Percentiles rank a stretch among this genome's conserved stretches.
Evolutionary conservation across 129 eudicot genomes (phyloP).

Genomic region (Tanacetum coccineum): DNA sequence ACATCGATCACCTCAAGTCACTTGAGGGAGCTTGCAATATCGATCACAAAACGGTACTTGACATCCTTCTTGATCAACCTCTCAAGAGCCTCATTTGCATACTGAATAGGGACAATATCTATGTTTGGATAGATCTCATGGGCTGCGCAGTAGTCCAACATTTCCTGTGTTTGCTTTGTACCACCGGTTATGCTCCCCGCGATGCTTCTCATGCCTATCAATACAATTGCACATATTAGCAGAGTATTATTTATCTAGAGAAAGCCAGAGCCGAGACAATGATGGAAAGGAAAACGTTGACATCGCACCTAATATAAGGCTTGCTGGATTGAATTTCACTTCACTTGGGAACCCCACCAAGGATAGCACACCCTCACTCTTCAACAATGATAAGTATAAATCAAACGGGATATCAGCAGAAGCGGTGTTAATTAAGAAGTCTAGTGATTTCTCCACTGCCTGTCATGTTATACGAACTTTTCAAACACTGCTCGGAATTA

Average conservation of each 20-base stretch:
- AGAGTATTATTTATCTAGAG: background rate
- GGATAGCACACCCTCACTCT: slow-evolving; percentile 55
- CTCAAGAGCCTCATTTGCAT: slow-evolving; percentile 79
- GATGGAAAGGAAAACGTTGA: background rate
- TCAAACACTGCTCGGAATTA: background rate
- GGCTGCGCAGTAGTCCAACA: slow-evolving; percentile 83
- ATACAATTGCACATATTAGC: background rate
- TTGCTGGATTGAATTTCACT: slow-evolving; percentile 67
- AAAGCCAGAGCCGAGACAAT: background rate
- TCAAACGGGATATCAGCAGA: slow-evolving; percentile 78
- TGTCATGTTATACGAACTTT: background rate
- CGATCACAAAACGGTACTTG: slow-evolving; percentile 93
- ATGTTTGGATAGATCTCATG: slow-evolving; percentile 65
- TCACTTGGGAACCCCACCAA: slow-evolving; percentile 66
- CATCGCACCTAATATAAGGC: slow-evolving; percentile 45
- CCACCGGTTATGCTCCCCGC: slow-evolving; percentile 88
- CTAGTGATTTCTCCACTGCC: slow-evolving; percentile 48
- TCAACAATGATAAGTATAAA: slow-evolving; percentile 57
- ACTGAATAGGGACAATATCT: slow-evolving; percentile 59
- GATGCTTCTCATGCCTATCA: slow-evolving; percentile 61
- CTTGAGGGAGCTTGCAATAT: slow-evolving; percentile 72
- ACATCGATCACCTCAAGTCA: slow-evolving; percentile 3
- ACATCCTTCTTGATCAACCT: slow-evolving; percentile 73
- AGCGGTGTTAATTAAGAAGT: slow-evolving; percentile 78
- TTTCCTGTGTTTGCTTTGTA: slow-evolving; percentile 76